phyloP scores from a whole-genome alignment of 371 early-diverging fungal species.

The Mortierella sp. region DNA sequence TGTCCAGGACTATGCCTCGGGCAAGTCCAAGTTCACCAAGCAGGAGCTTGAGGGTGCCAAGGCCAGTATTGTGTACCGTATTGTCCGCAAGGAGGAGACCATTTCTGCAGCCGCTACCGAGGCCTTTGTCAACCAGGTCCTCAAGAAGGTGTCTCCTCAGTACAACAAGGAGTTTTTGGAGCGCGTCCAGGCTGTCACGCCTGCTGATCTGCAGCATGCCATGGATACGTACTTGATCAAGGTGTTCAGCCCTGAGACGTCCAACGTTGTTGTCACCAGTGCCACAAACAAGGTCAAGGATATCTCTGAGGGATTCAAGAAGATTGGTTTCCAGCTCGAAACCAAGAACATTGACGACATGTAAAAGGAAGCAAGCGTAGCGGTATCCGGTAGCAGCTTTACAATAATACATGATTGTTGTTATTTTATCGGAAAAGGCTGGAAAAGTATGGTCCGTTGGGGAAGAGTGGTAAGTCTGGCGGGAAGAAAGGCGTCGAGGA shows the following conservation, averaged over 20 bases:
- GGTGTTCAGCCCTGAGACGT: conserved; percentile 66
- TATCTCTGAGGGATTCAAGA: conserved; percentile 54
- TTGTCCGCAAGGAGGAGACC: conserved; percentile 69
- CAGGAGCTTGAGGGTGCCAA: conserved; percentile 75
- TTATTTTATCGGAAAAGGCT: conserved; percentile 13
- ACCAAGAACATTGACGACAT: conserved; percentile 57
- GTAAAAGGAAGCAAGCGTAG: conserved; percentile 5
- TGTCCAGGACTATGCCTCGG: conserved; percentile 66
- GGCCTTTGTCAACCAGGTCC: conserved; percentile 70
- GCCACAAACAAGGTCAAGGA: conserved; percentile 68
- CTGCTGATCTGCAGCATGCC: conserved; percentile 38
- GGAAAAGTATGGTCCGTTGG: background rate
- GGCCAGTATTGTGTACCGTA: conserved; percentile 73
- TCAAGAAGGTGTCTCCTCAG: conserved; percentile 68
- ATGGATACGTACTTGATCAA: conserved; percentile 75
- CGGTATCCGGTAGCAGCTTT: background rate
- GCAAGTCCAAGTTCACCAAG: conserved; percentile 67
- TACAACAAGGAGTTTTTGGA: conserved; percentile 67
- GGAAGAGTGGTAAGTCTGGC: conserved; percentile 43
- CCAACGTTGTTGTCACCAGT: conserved; percentile 70
- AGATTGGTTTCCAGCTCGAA: conserved; percentile 52
- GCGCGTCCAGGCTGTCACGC: conserved; percentile 62
- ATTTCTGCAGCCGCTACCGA: conserved; percentile 71
- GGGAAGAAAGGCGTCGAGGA: conserved; percentile 25
- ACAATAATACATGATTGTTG: background rate